Evolutionary conservation across 2,329 filamentous ascomycete genomes (phyloP), one percentile per base, ranked within the genome.

Genomic region (Aspergillus amoenus): DNA sequence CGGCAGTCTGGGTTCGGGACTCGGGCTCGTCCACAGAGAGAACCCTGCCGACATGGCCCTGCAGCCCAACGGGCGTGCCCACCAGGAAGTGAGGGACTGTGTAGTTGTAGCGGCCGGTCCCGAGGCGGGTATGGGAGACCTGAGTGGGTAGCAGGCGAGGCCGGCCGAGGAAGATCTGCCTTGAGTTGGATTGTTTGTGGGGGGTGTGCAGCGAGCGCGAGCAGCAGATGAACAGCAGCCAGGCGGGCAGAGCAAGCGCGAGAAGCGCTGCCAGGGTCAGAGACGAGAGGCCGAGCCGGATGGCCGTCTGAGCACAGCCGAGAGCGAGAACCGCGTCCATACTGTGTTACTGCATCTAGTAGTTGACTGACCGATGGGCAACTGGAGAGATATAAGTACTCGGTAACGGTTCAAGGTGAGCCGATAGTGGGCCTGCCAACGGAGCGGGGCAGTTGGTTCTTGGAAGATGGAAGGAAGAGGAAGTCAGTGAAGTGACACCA

Each of bases 11-110:
- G 41, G 5, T 49, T 27, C 5, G n/a, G 18, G 9, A n/a, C 17
- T 17, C 24, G 40, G 21, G 21, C 34, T 49, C 58, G 27, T 63
- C 59, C 12, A 63, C 48, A 2, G 61, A 59, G 5, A 64, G 15
- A 12, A 64, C 39, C 17, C 39, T 52, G 4, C 61, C 61, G 17
- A 60, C 40, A 7, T 54, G 52, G 27, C 59, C 61, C 30, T 55
- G 55, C 17, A 64, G 44, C 1, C 61, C 61, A 41, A 64, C 47
- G 3, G 61, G 61, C 9, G 61, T 55, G 2, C 60, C 62, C 8
- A 64, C 54, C 22, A 62, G 24, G 21, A 62, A 61, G 34, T 64
- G 62, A 43, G 60, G 51, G 17, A 58, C 57, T 13, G 52, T 52
- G 40, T 64, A 59, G 17, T 59, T 57, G 27, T 64, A 64, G 8